These are phyloP conservation scores for Acanthamoeba divionensis DNA, from an alignment of 208 protist species.

Conservation along the genomic window DNA sequence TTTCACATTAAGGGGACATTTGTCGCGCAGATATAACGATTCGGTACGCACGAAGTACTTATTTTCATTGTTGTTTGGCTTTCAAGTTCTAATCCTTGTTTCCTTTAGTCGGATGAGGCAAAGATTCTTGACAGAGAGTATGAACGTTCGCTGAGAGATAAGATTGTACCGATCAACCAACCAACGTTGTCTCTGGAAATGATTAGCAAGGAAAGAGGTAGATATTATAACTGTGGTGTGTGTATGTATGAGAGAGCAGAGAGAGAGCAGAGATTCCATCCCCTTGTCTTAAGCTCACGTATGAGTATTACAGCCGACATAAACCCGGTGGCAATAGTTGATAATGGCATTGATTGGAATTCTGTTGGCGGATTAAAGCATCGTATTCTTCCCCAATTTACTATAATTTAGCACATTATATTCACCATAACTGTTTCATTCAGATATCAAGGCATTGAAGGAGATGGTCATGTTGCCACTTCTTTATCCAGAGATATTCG, in stretches of 20 bases:
- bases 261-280: too few relatives aligned
- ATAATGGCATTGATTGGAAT: slow-evolving; percentile 60
- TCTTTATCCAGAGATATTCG: slow-evolving; percentile 77
- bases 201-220: too few relatives aligned
- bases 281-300: neutral
- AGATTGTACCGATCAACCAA: neutral
- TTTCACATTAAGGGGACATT: neutral
- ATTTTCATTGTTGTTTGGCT: neutral
- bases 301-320: neutral
- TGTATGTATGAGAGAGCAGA: too few relatives aligned
- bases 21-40: neutral
- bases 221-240: too few relatives aligned
- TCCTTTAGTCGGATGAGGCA: too few relatives aligned
- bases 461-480: slow-evolving; percentile 84
- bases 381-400: slow-evolving; percentile 10
- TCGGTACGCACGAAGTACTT: neutral
- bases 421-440: too few relatives aligned
- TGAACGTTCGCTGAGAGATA: neutral
- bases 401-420: neutral
- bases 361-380: slow-evolving; percentile 67
- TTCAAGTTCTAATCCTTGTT: neutral
- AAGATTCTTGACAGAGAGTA: neutral
- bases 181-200: neutral
- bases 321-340: slow-evolving; percentile 28
- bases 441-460: slow-evolving; percentile 73